phyloP scores from a whole-genome alignment of 306 rosid genomes.

The Casuarina cunninghamiana region DNA sequence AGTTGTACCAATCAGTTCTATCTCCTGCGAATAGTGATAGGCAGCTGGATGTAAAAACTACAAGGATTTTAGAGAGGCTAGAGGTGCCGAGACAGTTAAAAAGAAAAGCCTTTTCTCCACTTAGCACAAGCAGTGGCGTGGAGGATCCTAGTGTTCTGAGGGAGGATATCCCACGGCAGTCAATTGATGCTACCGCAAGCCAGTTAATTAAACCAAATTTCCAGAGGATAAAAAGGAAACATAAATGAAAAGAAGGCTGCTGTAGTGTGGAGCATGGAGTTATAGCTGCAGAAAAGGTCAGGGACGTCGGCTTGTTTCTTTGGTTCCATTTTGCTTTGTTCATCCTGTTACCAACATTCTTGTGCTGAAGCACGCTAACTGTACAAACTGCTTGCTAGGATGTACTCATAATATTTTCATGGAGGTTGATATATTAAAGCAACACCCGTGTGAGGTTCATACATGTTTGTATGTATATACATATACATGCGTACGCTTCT shows the following conservation, averaged over 20 bases:
- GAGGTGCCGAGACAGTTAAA: conserved; percentile 70
- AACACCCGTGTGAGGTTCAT: neutral
- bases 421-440: neutral
- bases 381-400: neutral
- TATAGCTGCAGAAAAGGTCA: conserved; percentile 12
- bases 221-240: conserved; percentile 65
- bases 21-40: conserved; percentile 42
- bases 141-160: conserved; percentile 24
- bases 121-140: conserved; percentile 35
- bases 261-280: neutral
- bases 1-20: conserved; percentile 41
- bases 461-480: neutral
- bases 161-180: conserved; percentile 46
- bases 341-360: neutral
- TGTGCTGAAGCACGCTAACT: neutral
- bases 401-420: neutral
- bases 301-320: conserved; percentile 31
- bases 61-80: conserved; percentile 79
- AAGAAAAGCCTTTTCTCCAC: conserved; percentile 40
- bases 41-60: conserved; percentile 57
- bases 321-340: neutral
- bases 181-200: conserved; percentile 43
- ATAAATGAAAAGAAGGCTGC: conserved; percentile 34
- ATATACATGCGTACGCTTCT: too few relatives aligned
- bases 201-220: conserved; percentile 70